phyloP scores from a whole-genome alignment of 805 yeast species.

The Tetrapisispora arboricola region DNA sequence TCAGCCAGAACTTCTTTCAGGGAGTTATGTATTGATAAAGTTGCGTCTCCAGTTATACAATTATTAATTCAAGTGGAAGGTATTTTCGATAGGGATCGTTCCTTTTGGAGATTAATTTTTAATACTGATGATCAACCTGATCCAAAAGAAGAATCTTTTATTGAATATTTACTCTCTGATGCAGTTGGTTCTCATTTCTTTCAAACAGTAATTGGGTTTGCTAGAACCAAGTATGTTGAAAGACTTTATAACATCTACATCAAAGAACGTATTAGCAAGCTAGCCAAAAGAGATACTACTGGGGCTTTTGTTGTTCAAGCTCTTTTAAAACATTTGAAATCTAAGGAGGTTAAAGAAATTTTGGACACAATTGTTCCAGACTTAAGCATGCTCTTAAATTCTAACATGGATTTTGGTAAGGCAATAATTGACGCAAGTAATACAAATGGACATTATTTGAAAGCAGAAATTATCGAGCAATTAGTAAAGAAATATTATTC shows the following conservation, averaged over 20 bases:
- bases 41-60: conserved; percentile 84
- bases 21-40: conserved; percentile 63
- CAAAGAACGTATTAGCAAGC: conserved; percentile 58
- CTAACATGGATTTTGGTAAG: conserved; percentile 61
- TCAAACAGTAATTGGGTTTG: conserved; percentile 55
- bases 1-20: conserved; percentile 44
- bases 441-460: conserved; percentile 45
- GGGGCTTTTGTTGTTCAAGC: conserved; percentile 75
- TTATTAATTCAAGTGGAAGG: conserved; percentile 73
- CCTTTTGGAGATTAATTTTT: conserved; percentile 59
- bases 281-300: conserved; percentile 73
- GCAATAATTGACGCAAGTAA: conserved; percentile 58
- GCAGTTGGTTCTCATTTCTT: conserved; percentile 91
- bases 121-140: conserved; percentile 41
- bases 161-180: conserved; percentile 75
- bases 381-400: conserved; percentile 48
- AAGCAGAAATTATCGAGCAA: conserved; percentile 46
- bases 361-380: conserved; percentile 59
- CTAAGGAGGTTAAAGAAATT: conserved; percentile 50
- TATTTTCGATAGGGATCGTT: conserved; percentile 60
- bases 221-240: conserved; percentile 58
- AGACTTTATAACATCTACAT: conserved; percentile 63
- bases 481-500: conserved; percentile 37
- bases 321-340: conserved; percentile 52
- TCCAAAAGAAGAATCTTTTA: conserved; percentile 61